Evolutionary conservation across 2,329 filamentous ascomycete genomes (phyloP), one percentile per base, ranked within the genome.

Genomic region (Alternaria brassicicola): DNA sequence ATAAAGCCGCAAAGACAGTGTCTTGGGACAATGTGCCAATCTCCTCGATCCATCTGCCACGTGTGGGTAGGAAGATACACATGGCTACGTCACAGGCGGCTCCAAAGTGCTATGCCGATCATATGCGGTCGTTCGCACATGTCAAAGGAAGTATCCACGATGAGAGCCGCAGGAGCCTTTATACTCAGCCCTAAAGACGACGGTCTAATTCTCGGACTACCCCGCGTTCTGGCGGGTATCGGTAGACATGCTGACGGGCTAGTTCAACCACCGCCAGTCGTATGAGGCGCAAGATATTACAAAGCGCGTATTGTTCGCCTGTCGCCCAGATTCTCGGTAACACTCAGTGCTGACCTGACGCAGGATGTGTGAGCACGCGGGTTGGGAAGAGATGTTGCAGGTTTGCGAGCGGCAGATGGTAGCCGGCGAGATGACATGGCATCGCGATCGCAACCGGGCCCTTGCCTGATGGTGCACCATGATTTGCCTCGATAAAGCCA

Each of bases 181-280:
- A 49, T 6, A 13, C 10, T 38, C 21, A 33, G n/a, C n/a, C 31
- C 21, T 42, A 3, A n/a, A 19, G 13, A 35, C 25, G 30, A 19
- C 25, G 47, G 26, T 26, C 47, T 21, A 30, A 36, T 51, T 31
- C 39, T 52, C 45, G 45, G 51, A 25, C 42, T 52, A 60, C 59
- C 56, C 59, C 56, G 53, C 59, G 39, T 45, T 56, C 6, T 31
- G 15, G 10, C 39, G 48, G 49, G 21, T 42, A 48, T 56, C 43
- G 39, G 46, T 43, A 23, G 43, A 53, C 39, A 33, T 31, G 19
- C 41, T 41, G 41, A 57, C n/a, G 48, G n/a, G 45, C 42, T 47
- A 38, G 49, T 26, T 13, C 17, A 46, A 31, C 28, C 43, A 17
- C 21, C 17, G 28, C 33, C 28, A 36, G 17, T 41, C 26, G n/a